phyloP scores from a whole-genome alignment of 352 stramenopile species.

The Phytopythium chamaehyphon region DNA sequence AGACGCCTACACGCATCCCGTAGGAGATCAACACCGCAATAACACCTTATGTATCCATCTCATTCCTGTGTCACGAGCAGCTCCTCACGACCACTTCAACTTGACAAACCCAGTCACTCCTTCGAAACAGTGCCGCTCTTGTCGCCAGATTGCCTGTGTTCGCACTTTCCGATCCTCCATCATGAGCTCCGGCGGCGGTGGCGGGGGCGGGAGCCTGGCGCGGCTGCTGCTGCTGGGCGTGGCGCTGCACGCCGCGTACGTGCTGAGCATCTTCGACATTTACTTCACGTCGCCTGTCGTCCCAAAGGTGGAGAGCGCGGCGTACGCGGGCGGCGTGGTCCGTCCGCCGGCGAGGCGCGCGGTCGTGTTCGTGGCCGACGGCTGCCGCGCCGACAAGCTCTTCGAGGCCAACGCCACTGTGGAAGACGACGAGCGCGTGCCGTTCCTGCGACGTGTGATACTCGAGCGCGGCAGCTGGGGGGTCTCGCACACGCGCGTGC shows the following conservation, averaged over 20 bases:
- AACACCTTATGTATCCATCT: too few species aligned
- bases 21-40: too few species aligned
- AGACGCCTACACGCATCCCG: too few species aligned
- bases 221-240: constrained; percentile 65
- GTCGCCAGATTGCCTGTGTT: too few species aligned
- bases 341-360: constrained; percentile 49
- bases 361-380: constrained; percentile 84
- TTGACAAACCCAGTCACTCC: too few species aligned
- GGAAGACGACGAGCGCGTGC: constrained; percentile 28
- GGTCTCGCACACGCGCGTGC: constrained; percentile 84
- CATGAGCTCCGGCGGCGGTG: background rate
- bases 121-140: too few species aligned
- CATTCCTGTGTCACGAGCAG: too few species aligned
- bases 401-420: constrained; percentile 50
- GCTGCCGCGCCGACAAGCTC: constrained; percentile 80
- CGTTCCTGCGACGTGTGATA: constrained; percentile 65
- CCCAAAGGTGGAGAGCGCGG: constrained; percentile 50
- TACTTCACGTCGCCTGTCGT: constrained; percentile 88
- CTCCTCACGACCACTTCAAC: too few species aligned
- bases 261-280: constrained; percentile 89
- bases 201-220: constrained; percentile 12
- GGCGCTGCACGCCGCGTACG: constrained; percentile 78
- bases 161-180: too few species aligned
- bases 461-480: constrained; percentile 57
- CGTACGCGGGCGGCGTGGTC: constrained; percentile 18